Evolutionary conservation across 345 rosid genomes (phyloP), one percentile per base, ranked within the genome.

Genomic region (Combretum micranthum): DNA sequence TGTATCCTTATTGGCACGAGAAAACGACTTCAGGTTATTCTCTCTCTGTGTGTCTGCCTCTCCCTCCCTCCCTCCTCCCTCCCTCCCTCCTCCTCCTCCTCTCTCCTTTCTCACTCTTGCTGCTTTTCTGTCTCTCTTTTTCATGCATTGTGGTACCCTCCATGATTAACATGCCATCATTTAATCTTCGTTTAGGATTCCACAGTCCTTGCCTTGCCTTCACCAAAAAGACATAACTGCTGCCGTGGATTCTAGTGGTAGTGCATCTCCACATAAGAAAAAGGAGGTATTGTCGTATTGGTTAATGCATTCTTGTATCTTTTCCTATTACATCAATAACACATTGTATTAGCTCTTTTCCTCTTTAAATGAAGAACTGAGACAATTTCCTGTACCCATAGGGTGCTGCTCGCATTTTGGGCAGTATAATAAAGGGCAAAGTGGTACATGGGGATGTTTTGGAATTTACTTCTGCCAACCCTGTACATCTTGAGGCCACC

Each of bases 171-270:
- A 4, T 32, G 39, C 9, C 39, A 32, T 32, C 39, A 32, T 32
- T 25, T 32, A 32, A 25, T 39, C n/a, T 47, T 47, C 50, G 47
- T 56, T 56, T 80, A 92, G 99, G 80, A 73, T 82, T 62, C 84
- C 83, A 18, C 82, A 77, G 67, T 82, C 85, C 67, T 80, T 85
- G 63, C 90, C 99, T 60, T 68, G 74, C 69, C 77, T 93, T 72
- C 88, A 86, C 55, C 86, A 87, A 73, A 67, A 81, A 69, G 86
- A 80, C 57, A 79, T 93, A 64, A 86, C 86, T 37, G 87, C 90
- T 53, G 85, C 87, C 68, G 78, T 83, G 54, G 89, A 80, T 47
- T 77, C 87, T 68, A 57, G 85, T 45, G 57, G 69, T 50, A 61
- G 53, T 64, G 67, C 64, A 42, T 75, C 82, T 69, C 76, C 82